Conservation (phyloP, 495 filamentous ascomycete genomes). For the Penicilliopsis zonata region DNA sequence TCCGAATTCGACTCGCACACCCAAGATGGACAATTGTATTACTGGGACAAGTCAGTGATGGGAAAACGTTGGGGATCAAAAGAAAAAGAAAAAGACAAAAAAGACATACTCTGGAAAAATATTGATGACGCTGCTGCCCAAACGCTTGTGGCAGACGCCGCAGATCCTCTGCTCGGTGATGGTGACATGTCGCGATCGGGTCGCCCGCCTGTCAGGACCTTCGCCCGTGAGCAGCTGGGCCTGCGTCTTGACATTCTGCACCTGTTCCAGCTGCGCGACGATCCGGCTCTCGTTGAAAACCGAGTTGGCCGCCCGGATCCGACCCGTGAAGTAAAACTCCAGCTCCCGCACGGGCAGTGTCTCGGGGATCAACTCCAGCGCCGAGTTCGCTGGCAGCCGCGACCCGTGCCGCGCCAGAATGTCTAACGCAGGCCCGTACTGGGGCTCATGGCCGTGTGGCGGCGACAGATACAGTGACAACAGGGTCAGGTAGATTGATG, state of each 20-base stretch:
- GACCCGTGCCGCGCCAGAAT: conserved; percentile 86
- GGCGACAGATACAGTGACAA: conserved; percentile 84
- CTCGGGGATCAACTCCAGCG: conserved; percentile 75
- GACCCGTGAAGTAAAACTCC: conserved; percentile 82
- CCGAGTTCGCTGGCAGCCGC: conserved; percentile 74
- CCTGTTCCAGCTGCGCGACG: conserved; percentile 59
- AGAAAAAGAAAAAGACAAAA: conserved; percentile 1
- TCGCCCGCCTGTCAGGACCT: conserved; percentile 35
- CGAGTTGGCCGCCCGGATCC: conserved; percentile 78
- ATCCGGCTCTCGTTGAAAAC: conserved; percentile 67
- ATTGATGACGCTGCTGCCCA: conserved; percentile 80
- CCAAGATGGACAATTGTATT: conserved; percentile 73
- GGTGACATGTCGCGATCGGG: conserved; percentile 60
- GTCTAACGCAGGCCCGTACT: conserved; percentile 69
- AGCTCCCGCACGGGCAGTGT: conserved; percentile 65
- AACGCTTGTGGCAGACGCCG: conserved; percentile 80
- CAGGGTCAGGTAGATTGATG: conserved; percentile 81
- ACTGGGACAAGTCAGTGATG: conserved; percentile 23
- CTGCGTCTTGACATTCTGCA: conserved; percentile 60
- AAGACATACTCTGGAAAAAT: conserved; percentile 52
- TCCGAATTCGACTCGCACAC: conserved; percentile 49
- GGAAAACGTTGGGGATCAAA: not conserved
- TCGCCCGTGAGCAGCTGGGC: conserved; percentile 57
- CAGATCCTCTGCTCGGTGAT: conserved; percentile 82
- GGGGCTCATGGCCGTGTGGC: conserved; percentile 58